phyloP scores from a whole-genome alignment of 1,284 basidiomycete species.

The Ustilago nuda region DNA sequence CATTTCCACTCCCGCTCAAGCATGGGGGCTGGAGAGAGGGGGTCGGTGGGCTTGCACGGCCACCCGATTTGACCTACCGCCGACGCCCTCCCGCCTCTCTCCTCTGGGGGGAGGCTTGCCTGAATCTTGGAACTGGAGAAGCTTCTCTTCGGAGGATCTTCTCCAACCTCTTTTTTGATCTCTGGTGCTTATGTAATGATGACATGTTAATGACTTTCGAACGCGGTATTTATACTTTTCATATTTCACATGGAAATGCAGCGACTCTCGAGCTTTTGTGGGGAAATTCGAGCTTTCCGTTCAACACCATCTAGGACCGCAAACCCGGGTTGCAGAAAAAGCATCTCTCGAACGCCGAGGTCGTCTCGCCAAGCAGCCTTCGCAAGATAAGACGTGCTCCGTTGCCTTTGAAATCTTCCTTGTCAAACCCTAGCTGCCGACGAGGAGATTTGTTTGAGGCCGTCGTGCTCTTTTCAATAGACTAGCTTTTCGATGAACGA shows the following conservation, averaged over 20 bases:
- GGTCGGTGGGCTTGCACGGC: constrained; percentile 58
- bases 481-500: too few relatives aligned
- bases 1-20: constrained; percentile 59
- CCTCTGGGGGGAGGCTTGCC: constrained; percentile 56
- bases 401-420: too few relatives aligned
- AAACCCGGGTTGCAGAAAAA: not conserved
- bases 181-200: constrained; percentile 33
- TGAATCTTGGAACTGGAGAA: constrained; percentile 52
- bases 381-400: too few relatives aligned
- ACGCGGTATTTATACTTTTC: not conserved
- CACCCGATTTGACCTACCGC: constrained; percentile 58
- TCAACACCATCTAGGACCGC: not conserved
- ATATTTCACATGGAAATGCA: constrained; percentile 24
- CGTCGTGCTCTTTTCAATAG: too few relatives aligned
- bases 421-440: too few relatives aligned
- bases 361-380: too few relatives aligned
- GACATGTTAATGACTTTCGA: not conserved
- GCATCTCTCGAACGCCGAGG: not conserved
- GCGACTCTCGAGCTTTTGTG: constrained; percentile 1
- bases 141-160: constrained; percentile 28
- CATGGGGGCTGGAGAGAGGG: constrained; percentile 58
- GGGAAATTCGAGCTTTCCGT: constrained; percentile 15
- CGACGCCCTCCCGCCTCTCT: constrained; percentile 57
- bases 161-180: constrained; percentile 26
- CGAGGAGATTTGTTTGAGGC: too few relatives aligned